Conservation (phyloP, 176 grass and related monocot genomes). For the Dendrocalamus sinicus region DNA sequence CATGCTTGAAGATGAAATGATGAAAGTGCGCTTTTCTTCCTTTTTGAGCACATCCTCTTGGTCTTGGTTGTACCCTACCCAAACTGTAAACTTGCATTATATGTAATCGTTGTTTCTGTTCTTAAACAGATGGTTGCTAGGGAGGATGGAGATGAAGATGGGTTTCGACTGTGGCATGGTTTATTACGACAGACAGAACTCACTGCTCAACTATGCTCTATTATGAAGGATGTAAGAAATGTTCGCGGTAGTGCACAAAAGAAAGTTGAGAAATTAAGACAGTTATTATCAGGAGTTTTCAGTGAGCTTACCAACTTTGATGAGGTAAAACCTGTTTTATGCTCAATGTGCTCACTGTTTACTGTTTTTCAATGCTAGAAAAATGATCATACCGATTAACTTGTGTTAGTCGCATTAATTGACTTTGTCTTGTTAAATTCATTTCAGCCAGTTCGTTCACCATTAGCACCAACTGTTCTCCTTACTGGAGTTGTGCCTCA, state of each 20-base stretch:
- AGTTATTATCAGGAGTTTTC: slow-evolving; percentile 71
- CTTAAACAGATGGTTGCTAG: slow-evolving; percentile 65
- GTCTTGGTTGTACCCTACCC: slow-evolving; percentile 1
- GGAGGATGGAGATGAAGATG: slow-evolving; percentile 80
- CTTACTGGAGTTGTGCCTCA: slow-evolving; percentile 79
- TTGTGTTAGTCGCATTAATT: slow-evolving; percentile 35
- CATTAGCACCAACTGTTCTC: slow-evolving; percentile 64
- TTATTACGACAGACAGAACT: slow-evolving; percentile 79
- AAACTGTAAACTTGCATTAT: slow-evolving; percentile 21
- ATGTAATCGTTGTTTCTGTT: slow-evolving; percentile 18
- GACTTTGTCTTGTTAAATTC: neutral
- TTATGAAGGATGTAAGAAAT: slow-evolving; percentile 89
- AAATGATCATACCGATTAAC: slow-evolving; percentile 16
- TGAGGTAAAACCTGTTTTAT: slow-evolving; percentile 56
- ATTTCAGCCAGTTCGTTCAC: slow-evolving; percentile 93
- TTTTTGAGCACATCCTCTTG: slow-evolving; percentile 23
- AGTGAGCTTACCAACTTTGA: slow-evolving; percentile 95
- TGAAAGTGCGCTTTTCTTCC: slow-evolving; percentile 62
- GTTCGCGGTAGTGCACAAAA: slow-evolving; percentile 80
- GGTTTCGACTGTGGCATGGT: slow-evolving; percentile 92
- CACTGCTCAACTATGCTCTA: slow-evolving; percentile 81
- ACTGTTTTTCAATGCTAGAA: slow-evolving; percentile 24
- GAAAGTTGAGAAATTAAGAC: slow-evolving; percentile 87
- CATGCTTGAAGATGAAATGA: slow-evolving; percentile 93
- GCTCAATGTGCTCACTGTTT: neutral